These are phyloP conservation scores for Fusarium musae DNA, from an alignment of 2,329 filamentous ascomycete genomes.

Conservation along the genomic window DNA sequence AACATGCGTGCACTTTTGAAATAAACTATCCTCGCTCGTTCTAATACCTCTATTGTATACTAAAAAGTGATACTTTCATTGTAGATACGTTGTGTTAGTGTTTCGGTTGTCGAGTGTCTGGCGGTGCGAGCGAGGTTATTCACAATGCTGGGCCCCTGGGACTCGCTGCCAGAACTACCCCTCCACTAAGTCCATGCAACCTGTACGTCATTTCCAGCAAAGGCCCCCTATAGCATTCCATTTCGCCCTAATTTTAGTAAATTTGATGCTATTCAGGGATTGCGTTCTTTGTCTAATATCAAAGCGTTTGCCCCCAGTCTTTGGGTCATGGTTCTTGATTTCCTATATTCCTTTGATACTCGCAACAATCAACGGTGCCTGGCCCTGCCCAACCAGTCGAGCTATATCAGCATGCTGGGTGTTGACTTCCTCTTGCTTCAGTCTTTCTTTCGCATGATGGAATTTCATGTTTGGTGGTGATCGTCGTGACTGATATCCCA, in stretches of 20 bases:
- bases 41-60: rapidly evolving
- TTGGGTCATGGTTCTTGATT: background rate
- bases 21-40: background rate
- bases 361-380: background rate
- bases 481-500: background rate
- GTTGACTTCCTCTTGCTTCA: background rate
- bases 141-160: conserved; percentile 9
- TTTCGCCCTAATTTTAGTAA: background rate
- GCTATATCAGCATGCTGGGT: rapidly evolving
- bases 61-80: rapidly evolving
- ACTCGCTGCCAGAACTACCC: background rate
- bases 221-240: background rate
- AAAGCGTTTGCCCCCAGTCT: conserved; percentile 9
- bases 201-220: background rate
- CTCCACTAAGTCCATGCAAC: conserved; percentile 3
- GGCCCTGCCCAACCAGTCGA: background rate
- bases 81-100: background rate
- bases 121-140: conserved; percentile 12
- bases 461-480: background rate
- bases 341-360: background rate
- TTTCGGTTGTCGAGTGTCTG: background rate
- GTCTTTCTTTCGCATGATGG: background rate
- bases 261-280: background rate
- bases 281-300: background rate
- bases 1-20: background rate